Evolutionary conservation across 2,329 filamentous ascomycete species (phyloP).

Genomic region (Penicillium griseofulvum): DNA sequence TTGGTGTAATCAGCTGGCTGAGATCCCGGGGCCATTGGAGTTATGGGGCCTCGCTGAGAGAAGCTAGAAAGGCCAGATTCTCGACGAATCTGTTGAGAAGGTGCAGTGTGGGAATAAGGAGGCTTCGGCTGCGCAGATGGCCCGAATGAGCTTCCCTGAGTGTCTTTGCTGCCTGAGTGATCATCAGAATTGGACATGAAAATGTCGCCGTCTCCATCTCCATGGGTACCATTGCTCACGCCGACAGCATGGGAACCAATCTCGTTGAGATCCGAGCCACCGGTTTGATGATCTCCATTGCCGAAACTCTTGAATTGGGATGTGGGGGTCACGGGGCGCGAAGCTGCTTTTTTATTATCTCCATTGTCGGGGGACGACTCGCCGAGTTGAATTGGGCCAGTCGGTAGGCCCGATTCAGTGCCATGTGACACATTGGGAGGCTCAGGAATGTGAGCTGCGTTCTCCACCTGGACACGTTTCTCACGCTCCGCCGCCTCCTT

Average conservation of each 20-base stretch:
- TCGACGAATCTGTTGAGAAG: slow-evolving; percentile 46
- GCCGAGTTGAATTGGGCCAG: slow-evolving; percentile 60
- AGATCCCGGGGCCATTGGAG: slow-evolving; percentile 58
- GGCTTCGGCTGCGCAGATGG: slow-evolving; percentile 50
- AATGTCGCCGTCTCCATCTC: slow-evolving; percentile 55
- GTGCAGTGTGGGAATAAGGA: slow-evolving; percentile 46
- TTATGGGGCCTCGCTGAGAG: slow-evolving; percentile 53
- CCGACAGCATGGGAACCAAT: slow-evolving; percentile 32
- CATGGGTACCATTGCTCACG: slow-evolving; percentile 58
- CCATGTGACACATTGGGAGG: slow-evolving; percentile 52
- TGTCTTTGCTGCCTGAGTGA: slow-evolving; percentile 43
- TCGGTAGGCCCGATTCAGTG: slow-evolving; percentile 50
- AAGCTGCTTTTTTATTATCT: slow-evolving; percentile 45
- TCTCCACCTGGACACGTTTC: slow-evolving; percentile 5
- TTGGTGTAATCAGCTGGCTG: slow-evolving; percentile 67
- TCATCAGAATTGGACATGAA: slow-evolving; percentile 59
- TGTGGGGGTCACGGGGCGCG: slow-evolving; percentile 55
- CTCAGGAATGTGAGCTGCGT: slow-evolving; percentile 42
- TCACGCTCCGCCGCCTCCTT: slow-evolving; percentile 59
- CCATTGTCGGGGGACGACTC: slow-evolving; percentile 55
- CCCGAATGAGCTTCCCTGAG: slow-evolving; percentile 49
- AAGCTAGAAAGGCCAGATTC: slow-evolving; percentile 48
- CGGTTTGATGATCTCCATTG: slow-evolving; percentile 54
- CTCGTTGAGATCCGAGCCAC: slow-evolving; percentile 42
- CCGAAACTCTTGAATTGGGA: slow-evolving; percentile 51